Evolutionary conservation across 225 moss, liverwort and hornwort species (phyloP), one percentile per base, ranked within the genome.

Genomic region (Takakia lepidozioides): DNA sequence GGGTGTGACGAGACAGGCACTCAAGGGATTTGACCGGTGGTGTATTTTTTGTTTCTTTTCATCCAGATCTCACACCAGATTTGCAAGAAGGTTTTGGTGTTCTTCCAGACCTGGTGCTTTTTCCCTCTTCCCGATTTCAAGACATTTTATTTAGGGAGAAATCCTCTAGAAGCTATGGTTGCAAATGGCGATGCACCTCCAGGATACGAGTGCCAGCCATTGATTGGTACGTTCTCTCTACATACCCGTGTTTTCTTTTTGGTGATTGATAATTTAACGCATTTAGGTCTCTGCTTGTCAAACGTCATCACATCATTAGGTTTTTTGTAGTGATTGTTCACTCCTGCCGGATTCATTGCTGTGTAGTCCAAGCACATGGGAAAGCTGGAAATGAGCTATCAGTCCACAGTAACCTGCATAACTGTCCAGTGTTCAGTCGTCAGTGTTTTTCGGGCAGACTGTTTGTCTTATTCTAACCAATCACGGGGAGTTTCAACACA

Each of bases 181-280:
- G 56, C 70, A 52, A 69, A 29, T 54, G 78, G 73, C 9, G 60
- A 74, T 63, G 51, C 69, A 5, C 34, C 39, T 48, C 50, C 58
- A 27, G 52, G 72, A 45, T 79, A 79, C 54, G 78, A 79, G 53
- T 79, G 78, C 54, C 73, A 79, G 66, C 78, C 78, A 42, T 65
- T 79, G 30, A 73, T 79, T 57, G 78, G 78, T 79, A 67, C 17
- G 45, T 38, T 7, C 8, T 50, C 5, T 18, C 25, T 13, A 9
- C 10, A 15, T 11, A 8, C 6, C 24, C 24, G 15, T 6, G 7
- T 24, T 36, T 29, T 51, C 13, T 10, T 51, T n/a, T 16, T 34
- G n/a, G n/a, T n/a, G n/a, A n/a, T 34, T 6, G 13, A 4, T 10
- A 1, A 16, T 49, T 17, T 10, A 49, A 29, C 4, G 18, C 20